Percentiles rank a stretch among this genome's conserved stretches.
Conservation (phyloP, 139 green algal genomes). For the Desmodesmus armatus region DNA sequence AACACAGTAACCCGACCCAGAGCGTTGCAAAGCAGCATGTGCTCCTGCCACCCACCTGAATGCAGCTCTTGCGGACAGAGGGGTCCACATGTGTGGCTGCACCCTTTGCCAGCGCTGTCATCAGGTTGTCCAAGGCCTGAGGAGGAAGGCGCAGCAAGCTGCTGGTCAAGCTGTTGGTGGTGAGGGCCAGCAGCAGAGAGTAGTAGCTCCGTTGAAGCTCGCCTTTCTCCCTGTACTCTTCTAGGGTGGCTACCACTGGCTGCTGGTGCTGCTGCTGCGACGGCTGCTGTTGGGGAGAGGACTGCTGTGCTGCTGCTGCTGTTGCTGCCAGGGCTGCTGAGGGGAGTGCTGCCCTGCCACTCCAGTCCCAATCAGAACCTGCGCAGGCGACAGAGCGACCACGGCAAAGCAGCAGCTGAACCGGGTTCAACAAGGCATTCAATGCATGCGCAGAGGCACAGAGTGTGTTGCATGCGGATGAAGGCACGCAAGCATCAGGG, state of each 20-base stretch:
- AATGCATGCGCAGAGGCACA: no score
- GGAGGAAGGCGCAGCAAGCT: constrained; percentile 51
- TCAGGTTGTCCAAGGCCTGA: constrained; percentile 64
- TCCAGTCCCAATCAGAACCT: constrained; percentile 84
- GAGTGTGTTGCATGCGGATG: no score
- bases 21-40: no score
- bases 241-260: constrained; percentile 57
- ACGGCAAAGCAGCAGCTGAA: neutral
- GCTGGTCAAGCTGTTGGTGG: constrained; percentile 42
- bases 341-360: constrained; percentile 56
- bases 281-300: constrained; percentile 15
- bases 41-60: constrained; percentile 69
- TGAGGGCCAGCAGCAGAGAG: constrained; percentile 70
- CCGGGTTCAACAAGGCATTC: neutral
- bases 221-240: constrained; percentile 78
- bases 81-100: constrained; percentile 74
- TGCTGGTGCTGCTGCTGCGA: constrained; percentile 24
- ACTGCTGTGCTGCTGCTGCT: neutral
- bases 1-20: no score
- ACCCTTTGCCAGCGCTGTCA: constrained; percentile 59
- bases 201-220: constrained; percentile 87
- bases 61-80: constrained; percentile 64
- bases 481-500: no score
- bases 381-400: neutral
- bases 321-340: constrained; percentile 12